Evolutionary conservation across 2,329 filamentous ascomycete species (phyloP).

Genomic region (Fusarium tjaetaba): DNA sequence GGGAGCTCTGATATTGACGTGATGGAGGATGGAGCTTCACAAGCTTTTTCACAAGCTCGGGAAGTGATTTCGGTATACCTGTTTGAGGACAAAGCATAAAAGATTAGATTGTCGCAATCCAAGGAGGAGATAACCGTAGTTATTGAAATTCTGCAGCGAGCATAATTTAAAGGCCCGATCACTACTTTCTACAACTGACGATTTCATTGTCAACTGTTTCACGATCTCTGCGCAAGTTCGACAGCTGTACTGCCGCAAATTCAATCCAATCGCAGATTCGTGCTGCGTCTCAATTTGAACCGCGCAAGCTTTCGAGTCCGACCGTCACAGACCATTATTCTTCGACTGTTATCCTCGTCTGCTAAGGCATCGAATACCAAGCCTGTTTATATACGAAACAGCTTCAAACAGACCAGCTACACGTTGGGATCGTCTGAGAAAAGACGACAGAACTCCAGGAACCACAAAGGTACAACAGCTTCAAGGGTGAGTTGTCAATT

Average conservation of each 20-base stretch:
- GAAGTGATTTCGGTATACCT: conserved; percentile 28
- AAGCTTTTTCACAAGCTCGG: conserved; percentile 37
- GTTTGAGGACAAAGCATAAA: conserved; percentile 28
- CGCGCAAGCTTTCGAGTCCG: conserved; percentile 4
- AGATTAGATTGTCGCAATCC: conserved; percentile 18
- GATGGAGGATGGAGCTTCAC: conserved; percentile 30
- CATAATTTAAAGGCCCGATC: conserved; percentile 14
- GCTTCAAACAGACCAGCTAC: conserved; percentile 1
- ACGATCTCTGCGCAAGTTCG: not conserved
- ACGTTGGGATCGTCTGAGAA: conserved; percentile 8
- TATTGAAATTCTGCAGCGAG: conserved; percentile 6
- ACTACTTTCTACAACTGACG: conserved; percentile 1
- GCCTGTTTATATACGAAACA: not conserved
- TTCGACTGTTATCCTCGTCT: not conserved
- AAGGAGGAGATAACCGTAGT: not conserved
- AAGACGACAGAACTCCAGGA: conserved; percentile 8
- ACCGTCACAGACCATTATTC: not conserved
- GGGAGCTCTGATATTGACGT: conserved; percentile 20
- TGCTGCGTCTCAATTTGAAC: not conserved
- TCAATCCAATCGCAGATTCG: not conserved
- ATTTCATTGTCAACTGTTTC: conserved; percentile 12
- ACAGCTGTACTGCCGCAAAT: conserved; percentile 3
- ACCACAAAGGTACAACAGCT: conserved; percentile 13
- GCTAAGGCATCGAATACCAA: not conserved
- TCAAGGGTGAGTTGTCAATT: conserved; percentile 16